These are phyloP conservation scores for Ganoderma sinense DNA, from an alignment of 1,284 basidiomycete genomes.

Conservation along the genomic window DNA sequence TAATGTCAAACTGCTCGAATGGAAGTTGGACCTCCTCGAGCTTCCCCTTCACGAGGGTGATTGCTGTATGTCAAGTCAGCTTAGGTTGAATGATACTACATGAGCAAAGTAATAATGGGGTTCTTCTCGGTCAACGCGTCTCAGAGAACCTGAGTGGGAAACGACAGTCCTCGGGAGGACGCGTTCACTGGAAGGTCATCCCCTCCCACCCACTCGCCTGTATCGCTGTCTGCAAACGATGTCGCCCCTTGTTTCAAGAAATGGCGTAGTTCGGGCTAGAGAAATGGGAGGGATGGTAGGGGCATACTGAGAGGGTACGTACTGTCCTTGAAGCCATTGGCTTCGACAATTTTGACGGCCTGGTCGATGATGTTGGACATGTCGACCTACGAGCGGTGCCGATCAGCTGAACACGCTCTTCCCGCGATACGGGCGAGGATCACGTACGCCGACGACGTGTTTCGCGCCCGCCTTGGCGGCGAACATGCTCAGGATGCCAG, in stretches of 20 bases:
- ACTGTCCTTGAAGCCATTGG: conserved; percentile 97
- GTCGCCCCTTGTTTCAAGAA: not conserved
- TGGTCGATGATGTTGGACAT: conserved; percentile 99
- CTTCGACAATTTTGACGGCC: conserved; percentile 95
- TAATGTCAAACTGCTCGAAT: conserved; percentile 93
- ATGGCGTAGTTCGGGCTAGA: not conserved
- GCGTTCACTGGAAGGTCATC: not conserved
- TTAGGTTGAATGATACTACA: not conserved
- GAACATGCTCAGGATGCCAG: conserved; percentile 99
- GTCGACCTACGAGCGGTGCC: conserved; percentile 78
- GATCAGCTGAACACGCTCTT: not conserved
- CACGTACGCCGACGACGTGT: conserved; percentile 88
- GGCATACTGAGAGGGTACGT: conserved; percentile 42
- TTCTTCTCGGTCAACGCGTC: not conserved
- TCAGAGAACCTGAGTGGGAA: not conserved
- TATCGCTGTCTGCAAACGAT: not conserved
- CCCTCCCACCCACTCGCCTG: not conserved
- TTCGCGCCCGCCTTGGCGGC: conserved; percentile 97
- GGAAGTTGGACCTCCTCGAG: conserved; percentile 92
- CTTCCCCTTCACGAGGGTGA: conserved; percentile 98
- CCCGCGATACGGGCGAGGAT: not conserved
- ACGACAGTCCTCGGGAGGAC: not conserved
- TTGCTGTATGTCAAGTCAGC: conserved; percentile 57
- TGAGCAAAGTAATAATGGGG: not conserved
- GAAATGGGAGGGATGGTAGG: not conserved